Evolutionary conservation across 225 moss, liverwort and hornwort genomes (phyloP).

Genomic region (Anthoceros angustus): DNA sequence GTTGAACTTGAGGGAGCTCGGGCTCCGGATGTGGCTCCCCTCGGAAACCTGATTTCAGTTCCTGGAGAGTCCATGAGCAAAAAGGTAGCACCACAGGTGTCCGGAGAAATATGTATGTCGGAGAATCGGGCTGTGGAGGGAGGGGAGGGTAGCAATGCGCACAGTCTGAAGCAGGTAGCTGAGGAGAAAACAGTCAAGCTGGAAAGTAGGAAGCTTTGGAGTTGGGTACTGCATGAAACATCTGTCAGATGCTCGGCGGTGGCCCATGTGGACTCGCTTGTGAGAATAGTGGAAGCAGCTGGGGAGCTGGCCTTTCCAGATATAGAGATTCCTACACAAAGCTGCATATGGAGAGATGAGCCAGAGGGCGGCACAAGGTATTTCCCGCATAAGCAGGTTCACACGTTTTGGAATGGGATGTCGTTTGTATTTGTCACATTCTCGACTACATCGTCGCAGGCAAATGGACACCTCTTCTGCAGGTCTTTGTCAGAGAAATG

Average conservation of each 20-base stretch:
- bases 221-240: slow-evolving; percentile 10
- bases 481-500: neutral
- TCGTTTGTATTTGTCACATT: too few relatives aligned
- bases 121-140: slow-evolving; percentile 5
- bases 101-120: too few relatives aligned
- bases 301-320: neutral
- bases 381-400: neutral
- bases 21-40: neutral
- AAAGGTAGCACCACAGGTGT: too few relatives aligned
- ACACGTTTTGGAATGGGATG: too few relatives aligned
- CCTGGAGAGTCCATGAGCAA: neutral
- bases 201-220: slow-evolving; percentile 7
- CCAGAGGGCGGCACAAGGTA: neutral
- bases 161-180: neutral
- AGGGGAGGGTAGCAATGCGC: slow-evolving; percentile 5
- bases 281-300: slow-evolving; percentile 8
- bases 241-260: slow-evolving; percentile 17
- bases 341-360: neutral
- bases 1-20: neutral
- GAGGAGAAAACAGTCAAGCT: neutral
- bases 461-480: neutral
- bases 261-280: slow-evolving; percentile 14
- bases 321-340: neutral
- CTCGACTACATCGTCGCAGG: too few relatives aligned
- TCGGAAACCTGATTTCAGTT: neutral